Evolutionary conservation across 2,329 filamentous ascomycete genomes (phyloP).

Genomic region (Sphaceloma murrayae): DNA sequence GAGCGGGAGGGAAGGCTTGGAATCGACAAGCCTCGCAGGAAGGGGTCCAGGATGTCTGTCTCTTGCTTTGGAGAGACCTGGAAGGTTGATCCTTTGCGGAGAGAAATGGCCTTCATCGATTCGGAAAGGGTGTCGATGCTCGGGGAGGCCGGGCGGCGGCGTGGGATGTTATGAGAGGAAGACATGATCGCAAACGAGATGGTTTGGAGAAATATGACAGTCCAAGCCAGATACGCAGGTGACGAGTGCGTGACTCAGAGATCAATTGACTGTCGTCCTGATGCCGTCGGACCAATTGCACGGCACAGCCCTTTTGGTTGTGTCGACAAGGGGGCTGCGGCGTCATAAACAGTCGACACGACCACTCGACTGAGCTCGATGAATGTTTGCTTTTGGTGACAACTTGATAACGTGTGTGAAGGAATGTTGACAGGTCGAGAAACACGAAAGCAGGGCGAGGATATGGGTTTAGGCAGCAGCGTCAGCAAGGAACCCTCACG

Average conservation of each 20-base stretch:
- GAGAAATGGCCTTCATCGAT: slow-evolving; percentile 34
- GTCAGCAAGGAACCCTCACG: background rate
- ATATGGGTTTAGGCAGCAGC: slow-evolving; percentile 19
- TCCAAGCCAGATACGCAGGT: slow-evolving; percentile 5
- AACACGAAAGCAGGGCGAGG: background rate
- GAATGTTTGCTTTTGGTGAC: slow-evolving; percentile 1
- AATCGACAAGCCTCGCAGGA: slow-evolving; percentile 25
- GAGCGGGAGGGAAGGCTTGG: slow-evolving; percentile 39
- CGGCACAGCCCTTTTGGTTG: background rate
- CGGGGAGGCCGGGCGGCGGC: slow-evolving; percentile 34
- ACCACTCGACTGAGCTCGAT: background rate
- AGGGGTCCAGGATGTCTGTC: slow-evolving; percentile 29
- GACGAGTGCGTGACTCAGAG: slow-evolving; percentile 6
- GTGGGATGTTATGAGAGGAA: slow-evolving; percentile 30
- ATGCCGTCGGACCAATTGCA: background rate
- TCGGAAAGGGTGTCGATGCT: slow-evolving; percentile 30
- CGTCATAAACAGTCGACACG: background rate
- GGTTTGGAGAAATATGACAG: slow-evolving; percentile 15
- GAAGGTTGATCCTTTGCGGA: slow-evolving; percentile 43
- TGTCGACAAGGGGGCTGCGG: background rate
- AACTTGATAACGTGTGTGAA: background rate
- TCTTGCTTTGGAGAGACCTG: slow-evolving; percentile 37
- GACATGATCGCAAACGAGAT: slow-evolving; percentile 45
- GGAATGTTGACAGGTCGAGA: slow-evolving; percentile 1
- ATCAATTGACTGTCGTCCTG: background rate